phyloP scores from a whole-genome alignment of 306 rosid genomes.

The Luffa aegyptiaca region DNA sequence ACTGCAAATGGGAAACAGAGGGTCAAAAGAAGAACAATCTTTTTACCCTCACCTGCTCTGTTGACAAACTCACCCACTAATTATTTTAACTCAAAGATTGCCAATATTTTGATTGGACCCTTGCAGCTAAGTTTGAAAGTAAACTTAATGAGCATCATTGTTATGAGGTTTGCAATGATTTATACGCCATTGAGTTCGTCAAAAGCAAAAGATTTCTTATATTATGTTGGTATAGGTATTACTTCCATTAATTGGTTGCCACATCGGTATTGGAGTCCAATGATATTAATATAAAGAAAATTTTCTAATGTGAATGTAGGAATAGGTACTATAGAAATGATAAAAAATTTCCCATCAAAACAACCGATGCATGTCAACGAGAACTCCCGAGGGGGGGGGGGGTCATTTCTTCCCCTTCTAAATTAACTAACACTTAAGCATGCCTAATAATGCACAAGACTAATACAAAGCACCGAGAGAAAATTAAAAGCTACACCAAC shows the following conservation, averaged over 20 bases:
- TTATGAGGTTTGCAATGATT: neutral
- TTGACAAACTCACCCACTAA: neutral
- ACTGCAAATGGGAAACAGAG: neutral
- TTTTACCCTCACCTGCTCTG: neutral
- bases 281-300: too few relatives aligned
- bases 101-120: neutral
- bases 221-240: too few relatives aligned
- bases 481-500: neutral
- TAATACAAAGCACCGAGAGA: neutral
- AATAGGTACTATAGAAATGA: too few relatives aligned
- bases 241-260: neutral
- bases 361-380: too few relatives aligned
- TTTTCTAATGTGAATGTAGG: too few relatives aligned
- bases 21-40: slow-evolving; percentile 5
- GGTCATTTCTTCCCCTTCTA: neutral
- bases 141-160: neutral
- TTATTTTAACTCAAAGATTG: neutral
- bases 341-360: too few relatives aligned
- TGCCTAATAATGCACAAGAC: neutral
- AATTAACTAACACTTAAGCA: neutral
- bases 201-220: neutral
- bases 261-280: neutral
- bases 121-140: neutral
- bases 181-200: neutral
- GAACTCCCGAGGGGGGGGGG: too few relatives aligned